phyloP scores from a whole-genome alignment of 2,329 filamentous ascomycete genomes.

The Fusarium solani-melongenae region DNA sequence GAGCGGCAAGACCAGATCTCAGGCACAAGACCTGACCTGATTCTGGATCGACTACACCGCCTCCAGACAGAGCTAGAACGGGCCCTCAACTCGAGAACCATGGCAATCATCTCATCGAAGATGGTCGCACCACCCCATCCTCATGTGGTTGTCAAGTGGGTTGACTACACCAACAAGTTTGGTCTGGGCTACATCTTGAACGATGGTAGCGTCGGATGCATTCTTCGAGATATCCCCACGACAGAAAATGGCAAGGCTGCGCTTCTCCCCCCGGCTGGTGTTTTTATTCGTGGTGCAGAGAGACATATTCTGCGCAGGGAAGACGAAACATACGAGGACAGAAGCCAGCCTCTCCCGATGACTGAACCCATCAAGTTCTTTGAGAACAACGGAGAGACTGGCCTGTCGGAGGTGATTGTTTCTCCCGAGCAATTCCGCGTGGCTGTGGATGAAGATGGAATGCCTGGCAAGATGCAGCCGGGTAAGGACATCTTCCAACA shows the following conservation, averaged over 20 bases:
- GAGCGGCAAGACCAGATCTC: constrained; percentile 63
- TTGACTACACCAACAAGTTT: constrained; percentile 89
- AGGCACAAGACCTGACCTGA: constrained; percentile 66
- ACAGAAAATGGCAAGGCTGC: constrained; percentile 61
- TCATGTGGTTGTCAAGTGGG: constrained; percentile 81
- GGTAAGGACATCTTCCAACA: constrained; percentile 75
- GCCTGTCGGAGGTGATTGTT: constrained; percentile 72
- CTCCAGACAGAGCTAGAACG: constrained; percentile 72
- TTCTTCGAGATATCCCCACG: constrained; percentile 67
- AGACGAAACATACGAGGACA: constrained; percentile 65
- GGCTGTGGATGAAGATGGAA: constrained; percentile 65
- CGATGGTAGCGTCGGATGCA: constrained; percentile 82
- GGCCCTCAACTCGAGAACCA: constrained; percentile 71
- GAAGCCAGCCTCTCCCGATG: constrained; percentile 73
- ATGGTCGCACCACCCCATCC: constrained; percentile 66
- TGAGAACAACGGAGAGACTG: constrained; percentile 74
- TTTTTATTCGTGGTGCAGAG: constrained; percentile 78
- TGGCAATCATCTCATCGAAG: constrained; percentile 69
- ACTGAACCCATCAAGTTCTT: constrained; percentile 75
- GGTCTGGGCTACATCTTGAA: constrained; percentile 86
- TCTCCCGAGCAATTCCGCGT: constrained; percentile 71
- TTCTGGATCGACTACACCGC: constrained; percentile 65
- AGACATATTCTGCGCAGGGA: constrained; percentile 73
- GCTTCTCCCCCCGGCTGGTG: constrained; percentile 74
- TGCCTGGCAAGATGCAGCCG: constrained; percentile 69